Evolutionary conservation across 2,329 filamentous ascomycete species (phyloP).

Genomic region (Meredithiella fracta): DNA sequence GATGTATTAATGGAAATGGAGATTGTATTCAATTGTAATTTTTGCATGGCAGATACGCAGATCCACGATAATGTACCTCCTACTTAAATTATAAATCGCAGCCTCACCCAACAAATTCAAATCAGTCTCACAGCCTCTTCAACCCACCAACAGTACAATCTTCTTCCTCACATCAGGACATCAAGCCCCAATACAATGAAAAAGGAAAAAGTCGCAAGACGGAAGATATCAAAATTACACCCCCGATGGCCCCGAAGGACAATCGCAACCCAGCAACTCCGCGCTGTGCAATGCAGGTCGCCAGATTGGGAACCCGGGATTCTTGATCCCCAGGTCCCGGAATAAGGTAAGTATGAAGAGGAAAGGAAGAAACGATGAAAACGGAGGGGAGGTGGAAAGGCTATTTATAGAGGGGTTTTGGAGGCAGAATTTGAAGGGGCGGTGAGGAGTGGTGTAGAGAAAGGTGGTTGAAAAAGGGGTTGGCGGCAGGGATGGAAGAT

Average conservation of each 20-base stretch:
- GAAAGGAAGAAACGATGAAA: conserved; percentile 21
- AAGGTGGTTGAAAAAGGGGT: not conserved
- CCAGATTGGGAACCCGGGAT: conserved; percentile 25
- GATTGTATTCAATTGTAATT: not conserved
- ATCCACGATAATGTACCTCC: no score
- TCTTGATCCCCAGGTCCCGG: conserved; percentile 28
- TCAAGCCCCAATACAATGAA: conserved; percentile 27
- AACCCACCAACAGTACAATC: not conserved
- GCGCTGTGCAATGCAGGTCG: conserved; percentile 38
- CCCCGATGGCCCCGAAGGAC: conserved; percentile 35
- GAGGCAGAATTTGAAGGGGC: not conserved
- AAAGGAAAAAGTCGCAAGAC: conserved; percentile 20
- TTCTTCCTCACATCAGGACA: conserved; percentile 29
- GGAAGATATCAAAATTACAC: conserved; percentile 31
- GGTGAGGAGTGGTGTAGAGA: not conserved
- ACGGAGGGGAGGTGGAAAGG: conserved; percentile 7
- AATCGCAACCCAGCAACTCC: conserved; percentile 33
- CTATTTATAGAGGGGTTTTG: conserved; percentile 20
- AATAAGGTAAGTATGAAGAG: conserved; percentile 38
- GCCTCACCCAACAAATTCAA: not conserved
- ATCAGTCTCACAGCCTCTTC: not conserved
- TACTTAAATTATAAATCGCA: no score
- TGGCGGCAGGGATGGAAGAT: not conserved
- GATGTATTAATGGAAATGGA: no score
- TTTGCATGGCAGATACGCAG: not conserved